These are phyloP conservation scores for Ceratocystis cacaofunesta DNA, from an alignment of 2,329 filamentous ascomycete genomes.

Conservation along the genomic window DNA sequence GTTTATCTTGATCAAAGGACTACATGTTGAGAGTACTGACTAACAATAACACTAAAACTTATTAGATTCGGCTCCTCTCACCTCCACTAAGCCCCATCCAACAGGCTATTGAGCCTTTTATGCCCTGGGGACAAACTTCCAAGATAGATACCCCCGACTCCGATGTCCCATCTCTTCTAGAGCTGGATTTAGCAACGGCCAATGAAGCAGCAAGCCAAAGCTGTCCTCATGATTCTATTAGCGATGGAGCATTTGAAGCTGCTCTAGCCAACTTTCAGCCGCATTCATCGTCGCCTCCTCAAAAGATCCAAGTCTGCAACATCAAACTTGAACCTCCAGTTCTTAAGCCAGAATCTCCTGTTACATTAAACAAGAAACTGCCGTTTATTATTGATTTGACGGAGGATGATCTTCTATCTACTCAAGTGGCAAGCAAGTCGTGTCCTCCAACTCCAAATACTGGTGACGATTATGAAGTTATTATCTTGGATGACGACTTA, in stretches of 20 bases:
- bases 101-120: not conserved
- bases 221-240: not conserved
- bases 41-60: not conserved
- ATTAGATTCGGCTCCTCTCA: constrained; percentile 8
- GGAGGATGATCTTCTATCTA: not conserved
- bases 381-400: constrained; percentile 4
- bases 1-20: not conserved
- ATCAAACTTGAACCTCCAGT: constrained; percentile 10
- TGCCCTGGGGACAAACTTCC: constrained; percentile 9
- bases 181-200: constrained; percentile 7
- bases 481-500: not conserved
- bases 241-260: constrained; percentile 6
- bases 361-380: not conserved
- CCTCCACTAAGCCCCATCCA: constrained; percentile 13
- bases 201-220: constrained; percentile 1
- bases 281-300: not conserved
- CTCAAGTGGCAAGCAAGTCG: not conserved
- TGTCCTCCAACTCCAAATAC: not conserved
- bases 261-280: not conserved
- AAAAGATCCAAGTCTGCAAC: not conserved
- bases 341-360: not conserved
- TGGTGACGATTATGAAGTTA: not conserved
- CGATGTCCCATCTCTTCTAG: constrained; percentile 11
- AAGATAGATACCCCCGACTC: constrained; percentile 12
- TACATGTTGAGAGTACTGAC: not conserved